phyloP scores from a whole-genome alignment of 2,329 filamentous ascomycete genomes.

The Verticillium klebahnii region DNA sequence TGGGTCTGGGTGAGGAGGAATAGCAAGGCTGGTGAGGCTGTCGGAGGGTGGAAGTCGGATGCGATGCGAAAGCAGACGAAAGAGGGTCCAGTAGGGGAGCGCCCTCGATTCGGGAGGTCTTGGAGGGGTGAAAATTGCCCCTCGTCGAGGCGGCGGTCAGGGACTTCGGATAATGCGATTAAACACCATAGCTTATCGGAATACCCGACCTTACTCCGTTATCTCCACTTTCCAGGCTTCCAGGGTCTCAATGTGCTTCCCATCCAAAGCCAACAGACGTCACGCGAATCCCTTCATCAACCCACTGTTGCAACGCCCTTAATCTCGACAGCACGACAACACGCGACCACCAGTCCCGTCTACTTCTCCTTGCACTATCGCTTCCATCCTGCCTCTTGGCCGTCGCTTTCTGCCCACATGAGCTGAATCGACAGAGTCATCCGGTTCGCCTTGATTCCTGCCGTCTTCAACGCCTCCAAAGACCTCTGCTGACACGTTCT shows the following conservation, averaged over 20 bases:
- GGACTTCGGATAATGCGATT: constrained; percentile 3
- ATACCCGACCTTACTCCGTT: background rate
- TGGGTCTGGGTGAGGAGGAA: constrained; percentile 3
- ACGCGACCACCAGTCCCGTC: background rate
- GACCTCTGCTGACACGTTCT: constrained; percentile 14
- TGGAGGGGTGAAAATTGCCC: constrained; percentile 14
- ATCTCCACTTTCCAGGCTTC: background rate
- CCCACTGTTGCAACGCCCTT: background rate
- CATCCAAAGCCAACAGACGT: background rate
- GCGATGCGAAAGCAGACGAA: background rate
- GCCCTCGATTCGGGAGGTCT: constrained; percentile 2
- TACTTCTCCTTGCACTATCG: background rate
- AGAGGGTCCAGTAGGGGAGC: background rate
- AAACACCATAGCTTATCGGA: background rate
- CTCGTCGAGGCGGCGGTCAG: constrained; percentile 9
- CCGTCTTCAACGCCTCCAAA: constrained; percentile 7
- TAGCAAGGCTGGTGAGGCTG: background rate
- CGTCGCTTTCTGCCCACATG: constrained; percentile 6
- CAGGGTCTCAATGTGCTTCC: background rate
- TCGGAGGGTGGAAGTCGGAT: constrained; percentile 1
- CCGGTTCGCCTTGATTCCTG: constrained; percentile 16
- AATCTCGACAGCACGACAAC: background rate
- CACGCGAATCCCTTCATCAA: background rate
- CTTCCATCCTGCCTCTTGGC: background rate
- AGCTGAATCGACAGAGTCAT: constrained; percentile 15